A percentile compares a stretch with the other conserved stretches of the same genome.
phyloP scores from a whole-genome alignment of 2,329 filamentous ascomycete genomes.

The Pseudogymnoascus sp. region DNA sequence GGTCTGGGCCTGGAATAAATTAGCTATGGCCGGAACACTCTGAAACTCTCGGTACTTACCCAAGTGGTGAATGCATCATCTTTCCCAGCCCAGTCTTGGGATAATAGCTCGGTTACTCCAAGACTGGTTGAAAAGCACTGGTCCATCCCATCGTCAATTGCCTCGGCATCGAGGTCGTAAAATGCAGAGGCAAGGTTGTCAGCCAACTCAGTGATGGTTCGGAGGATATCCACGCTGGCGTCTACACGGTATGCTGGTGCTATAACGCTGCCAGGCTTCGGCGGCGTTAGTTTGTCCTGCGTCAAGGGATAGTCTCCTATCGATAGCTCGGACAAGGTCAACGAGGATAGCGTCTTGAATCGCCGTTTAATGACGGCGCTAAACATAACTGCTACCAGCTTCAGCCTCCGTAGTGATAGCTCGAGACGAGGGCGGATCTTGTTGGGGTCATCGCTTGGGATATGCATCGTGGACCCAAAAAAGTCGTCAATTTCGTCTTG shows the following conservation, averaged over 20 bases:
- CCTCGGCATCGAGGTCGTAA: conserved; percentile 57
- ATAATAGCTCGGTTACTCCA: conserved; percentile 47
- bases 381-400: conserved; percentile 62
- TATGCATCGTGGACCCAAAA: conserved; percentile 54
- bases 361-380: conserved; percentile 63
- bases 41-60: conserved; percentile 33
- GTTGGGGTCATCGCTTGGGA: conserved; percentile 58
- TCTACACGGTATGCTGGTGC: conserved; percentile 40
- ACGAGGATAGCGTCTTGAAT: conserved; percentile 49
- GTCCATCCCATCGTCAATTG: conserved; percentile 53
- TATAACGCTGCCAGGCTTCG: background rate
- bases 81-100: conserved; percentile 53
- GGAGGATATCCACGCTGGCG: conserved; percentile 47
- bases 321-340: conserved; percentile 34
- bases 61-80: conserved; percentile 74
- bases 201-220: conserved; percentile 57
- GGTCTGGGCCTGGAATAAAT: conserved; percentile 27
- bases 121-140: conserved; percentile 55
- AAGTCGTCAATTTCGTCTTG: conserved; percentile 61
- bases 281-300: conserved; percentile 7
- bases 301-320: conserved; percentile 12
- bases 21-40: background rate
- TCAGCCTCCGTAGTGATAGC: conserved; percentile 54
- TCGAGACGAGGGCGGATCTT: conserved; percentile 60
- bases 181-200: conserved; percentile 66